Evolutionary conservation across 2,329 filamentous ascomycete species (phyloP).

Genomic region (Cytospora paraplurivora): DNA sequence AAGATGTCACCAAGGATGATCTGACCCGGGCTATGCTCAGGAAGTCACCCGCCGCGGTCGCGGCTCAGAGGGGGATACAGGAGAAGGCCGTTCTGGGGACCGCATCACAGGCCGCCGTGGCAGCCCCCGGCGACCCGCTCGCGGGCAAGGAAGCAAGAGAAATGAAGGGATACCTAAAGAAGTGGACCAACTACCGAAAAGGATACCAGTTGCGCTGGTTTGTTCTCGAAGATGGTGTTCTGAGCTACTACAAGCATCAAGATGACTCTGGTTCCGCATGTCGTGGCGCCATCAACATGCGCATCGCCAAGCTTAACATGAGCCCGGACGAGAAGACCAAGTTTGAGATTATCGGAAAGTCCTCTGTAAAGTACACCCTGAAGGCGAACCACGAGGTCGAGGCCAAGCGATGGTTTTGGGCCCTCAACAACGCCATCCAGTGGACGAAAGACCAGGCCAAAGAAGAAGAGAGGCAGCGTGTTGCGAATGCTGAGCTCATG

Average conservation of each 20-base stretch:
- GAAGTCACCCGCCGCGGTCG: constrained; percentile 89
- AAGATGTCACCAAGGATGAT: constrained; percentile 96
- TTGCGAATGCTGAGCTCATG: constrained; percentile 73
- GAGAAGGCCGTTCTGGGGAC: constrained; percentile 90
- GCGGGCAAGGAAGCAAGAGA: constrained; percentile 87
- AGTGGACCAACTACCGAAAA: constrained; percentile 98
- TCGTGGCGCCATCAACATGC: constrained; percentile 98
- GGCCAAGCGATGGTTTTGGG: constrained; percentile 99
- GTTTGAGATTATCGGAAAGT: constrained; percentile 97
- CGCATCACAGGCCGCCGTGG: constrained; percentile 56
- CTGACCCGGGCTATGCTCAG: constrained; percentile 85
- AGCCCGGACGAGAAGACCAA: constrained; percentile 95
- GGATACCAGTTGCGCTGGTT: constrained; percentile 98
- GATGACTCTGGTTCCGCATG: constrained; percentile 96
- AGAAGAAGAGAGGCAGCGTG: constrained; percentile 79
- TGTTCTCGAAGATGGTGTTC: constrained; percentile 91
- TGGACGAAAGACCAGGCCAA: constrained; percentile 97
- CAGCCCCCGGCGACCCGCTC: constrained; percentile 59
- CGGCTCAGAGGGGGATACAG: constrained; percentile 92
- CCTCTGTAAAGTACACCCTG: constrained; percentile 95
- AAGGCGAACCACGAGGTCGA: constrained; percentile 98
- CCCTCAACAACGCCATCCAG: constrained; percentile 97
- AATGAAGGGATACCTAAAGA: constrained; percentile 98
- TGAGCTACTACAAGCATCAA: constrained; percentile 99
- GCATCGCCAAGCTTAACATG: constrained; percentile 92